Conservation (phyloP, 2,329 filamentous ascomycete species). For the Penicillium sp. region DNA sequence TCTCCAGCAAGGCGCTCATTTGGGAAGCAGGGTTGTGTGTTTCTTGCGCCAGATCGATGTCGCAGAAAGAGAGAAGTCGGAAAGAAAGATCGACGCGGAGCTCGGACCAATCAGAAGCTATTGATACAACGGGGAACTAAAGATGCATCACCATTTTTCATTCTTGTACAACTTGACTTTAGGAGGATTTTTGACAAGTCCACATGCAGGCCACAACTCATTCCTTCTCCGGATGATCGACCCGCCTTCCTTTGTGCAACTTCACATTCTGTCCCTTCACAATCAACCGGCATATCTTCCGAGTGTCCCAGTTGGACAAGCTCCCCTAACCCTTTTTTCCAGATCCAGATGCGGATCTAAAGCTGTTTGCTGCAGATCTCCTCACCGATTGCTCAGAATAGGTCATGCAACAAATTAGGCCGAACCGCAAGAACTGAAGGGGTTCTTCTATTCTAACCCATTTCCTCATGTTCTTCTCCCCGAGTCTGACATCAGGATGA, state of each 20-base stretch:
- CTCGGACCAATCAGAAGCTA: constrained; percentile 18
- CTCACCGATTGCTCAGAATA: constrained; percentile 12
- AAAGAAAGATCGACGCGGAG: constrained; percentile 13
- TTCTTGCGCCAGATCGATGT: neutral
- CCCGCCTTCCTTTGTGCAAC: constrained; percentile 31
- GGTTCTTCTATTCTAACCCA: neutral
- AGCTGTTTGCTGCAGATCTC: constrained; percentile 23
- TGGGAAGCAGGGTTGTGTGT: neutral
- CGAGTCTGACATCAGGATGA: constrained; percentile 9
- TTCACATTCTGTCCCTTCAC: constrained; percentile 13
- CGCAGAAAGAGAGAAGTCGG: constrained; percentile 1
- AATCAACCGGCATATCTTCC: constrained; percentile 33
- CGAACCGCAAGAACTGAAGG: constrained; percentile 2
- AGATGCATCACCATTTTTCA: neutral
- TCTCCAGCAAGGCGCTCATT: constrained; percentile 95
- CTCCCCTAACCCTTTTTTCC: constrained; percentile 8
- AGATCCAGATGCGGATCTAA: constrained; percentile 14
- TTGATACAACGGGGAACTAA: constrained; percentile 4
- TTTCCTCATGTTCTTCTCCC: neutral
- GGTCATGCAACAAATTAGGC: constrained; percentile 14
- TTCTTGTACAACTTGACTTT: neutral
- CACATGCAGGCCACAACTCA: constrained; percentile 4
- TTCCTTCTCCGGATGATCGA: constrained; percentile 23
- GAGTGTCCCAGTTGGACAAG: constrained; percentile 27
- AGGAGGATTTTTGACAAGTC: constrained; percentile 7